Percentiles rank a stretch among this genome's conserved stretches.
Evolutionary conservation across 2,329 filamentous ascomycete species (phyloP).

Genomic region (Aspergillus tamarii): DNA sequence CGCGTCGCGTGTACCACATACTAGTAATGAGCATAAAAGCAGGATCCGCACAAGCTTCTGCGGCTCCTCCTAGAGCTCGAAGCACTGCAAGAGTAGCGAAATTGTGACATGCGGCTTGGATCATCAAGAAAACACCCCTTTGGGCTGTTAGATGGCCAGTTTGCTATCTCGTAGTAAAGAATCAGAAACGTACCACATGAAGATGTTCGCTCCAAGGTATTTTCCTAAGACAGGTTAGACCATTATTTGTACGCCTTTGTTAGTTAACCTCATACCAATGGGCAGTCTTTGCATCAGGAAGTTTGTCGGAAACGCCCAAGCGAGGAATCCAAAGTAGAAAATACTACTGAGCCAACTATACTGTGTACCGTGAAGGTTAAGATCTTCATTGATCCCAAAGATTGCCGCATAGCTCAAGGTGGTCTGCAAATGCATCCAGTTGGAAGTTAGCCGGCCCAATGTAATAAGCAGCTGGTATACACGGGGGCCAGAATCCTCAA

Average conservation of each 20-base stretch:
- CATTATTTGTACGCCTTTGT: not conserved
- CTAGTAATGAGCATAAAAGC: slow-evolving; percentile 66
- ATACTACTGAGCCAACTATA: slow-evolving; percentile 61
- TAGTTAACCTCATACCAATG: slow-evolving; percentile 40
- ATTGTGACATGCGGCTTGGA: slow-evolving; percentile 57
- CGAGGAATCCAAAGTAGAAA: slow-evolving; percentile 61
- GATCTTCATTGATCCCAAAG: slow-evolving; percentile 64
- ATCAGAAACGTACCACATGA: slow-evolving; percentile 50
- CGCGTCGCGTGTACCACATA: slow-evolving; percentile 67
- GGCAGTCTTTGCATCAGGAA: slow-evolving; percentile 57
- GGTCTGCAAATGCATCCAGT: slow-evolving; percentile 43
- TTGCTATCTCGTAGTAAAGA: too few relatives aligned
- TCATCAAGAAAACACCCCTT: slow-evolving; percentile 54
- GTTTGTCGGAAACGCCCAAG: slow-evolving; percentile 59
- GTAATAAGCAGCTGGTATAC: not conserved
- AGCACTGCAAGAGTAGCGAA: slow-evolving; percentile 60
- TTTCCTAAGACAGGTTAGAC: slow-evolving; percentile 41
- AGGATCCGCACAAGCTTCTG: slow-evolving; percentile 62
- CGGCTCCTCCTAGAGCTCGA: slow-evolving; percentile 59
- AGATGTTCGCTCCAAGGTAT: slow-evolving; percentile 61
- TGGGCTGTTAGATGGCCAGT: not conserved
- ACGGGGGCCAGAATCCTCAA: slow-evolving; percentile 7
- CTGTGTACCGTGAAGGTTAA: slow-evolving; percentile 59
- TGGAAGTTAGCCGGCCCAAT: not conserved
- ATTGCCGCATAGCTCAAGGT: slow-evolving; percentile 67